Evolutionary conservation across 2,329 filamentous ascomycete genomes (phyloP), one percentile per base, ranked within the genome.

Genomic region (Scolecobasidium constrictum): DNA sequence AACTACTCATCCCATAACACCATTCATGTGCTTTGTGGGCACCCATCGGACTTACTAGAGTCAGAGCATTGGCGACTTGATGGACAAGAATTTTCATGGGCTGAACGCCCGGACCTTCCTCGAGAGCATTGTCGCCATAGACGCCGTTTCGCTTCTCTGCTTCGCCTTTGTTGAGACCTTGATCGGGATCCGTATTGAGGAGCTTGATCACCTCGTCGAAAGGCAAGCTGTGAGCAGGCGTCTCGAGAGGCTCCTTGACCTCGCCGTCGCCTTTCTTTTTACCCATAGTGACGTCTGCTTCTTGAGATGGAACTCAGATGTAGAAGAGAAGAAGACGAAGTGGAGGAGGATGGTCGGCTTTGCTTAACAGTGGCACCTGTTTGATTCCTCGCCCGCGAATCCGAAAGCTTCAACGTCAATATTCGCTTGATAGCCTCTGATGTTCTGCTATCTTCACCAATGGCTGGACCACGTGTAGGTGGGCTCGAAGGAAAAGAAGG

Each of bases 51-150:
- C 63, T 52, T 62, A 71, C 78, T 58, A 82, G 70, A 49, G 81
- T 86, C 62, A 86, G 67, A 65, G 80, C 83, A 66, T 86, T 86
- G 50, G 80, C 83, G 52, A 85, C 74, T 66, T 86, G 81, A 57
- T 80, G 81, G 64, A 85, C 62, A 65, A 86, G 72, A 66, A 85
- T 83, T 66, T 81, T 75, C 9, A 37, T 9, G 9, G 35, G 35
- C 17, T 37, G 35, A 16, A 37, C 35, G 16, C 35, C 35, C 9
- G 11, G 35, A 9, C 16, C 11, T 16, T 37, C 35, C 12, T 37
- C 11, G 12, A 37, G 17, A 9, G 11, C 11, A 37, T 37, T 37
- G 9, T 9, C 9, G 9, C 35, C 35, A 37, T 37, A 37, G 9
- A 11, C 17, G 11, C 16, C 17, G 12, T 11, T 11, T 12, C 35